These are phyloP conservation scores for Tranzscheliella williamsii DNA, from an alignment of 1,284 basidiomycete genomes.

Conservation along the genomic window DNA sequence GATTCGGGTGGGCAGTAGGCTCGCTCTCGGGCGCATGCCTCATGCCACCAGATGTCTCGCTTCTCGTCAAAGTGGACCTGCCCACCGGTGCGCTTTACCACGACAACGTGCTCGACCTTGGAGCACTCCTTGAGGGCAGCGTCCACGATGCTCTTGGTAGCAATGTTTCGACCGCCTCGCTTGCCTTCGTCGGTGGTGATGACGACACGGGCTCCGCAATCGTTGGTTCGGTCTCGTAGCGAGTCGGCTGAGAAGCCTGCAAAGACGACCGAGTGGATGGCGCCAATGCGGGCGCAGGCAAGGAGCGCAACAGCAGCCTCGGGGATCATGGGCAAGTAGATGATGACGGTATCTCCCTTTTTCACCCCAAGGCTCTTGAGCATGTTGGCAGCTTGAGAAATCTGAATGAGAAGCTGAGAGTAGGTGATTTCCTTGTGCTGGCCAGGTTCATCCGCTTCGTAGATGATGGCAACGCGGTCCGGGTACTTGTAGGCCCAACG, in stretches of 20 bases:
- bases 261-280: constrained; percentile 97
- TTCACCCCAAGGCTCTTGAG: constrained; percentile 87
- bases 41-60: constrained; percentile 95
- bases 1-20: constrained; percentile 84
- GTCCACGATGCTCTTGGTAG: constrained; percentile 92
- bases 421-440: constrained; percentile 79
- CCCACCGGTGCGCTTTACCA: constrained; percentile 84
- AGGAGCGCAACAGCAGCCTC: constrained; percentile 91
- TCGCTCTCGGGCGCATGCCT: constrained; percentile 81
- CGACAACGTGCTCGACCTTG: constrained; percentile 84
- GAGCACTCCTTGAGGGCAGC: constrained; percentile 85
- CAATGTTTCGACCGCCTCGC: constrained; percentile 91
- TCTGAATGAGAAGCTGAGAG: constrained; percentile 75
- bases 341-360: constrained; percentile 77
- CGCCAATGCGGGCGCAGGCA: constrained; percentile 94
- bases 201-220: constrained; percentile 85
- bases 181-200: constrained; percentile 95
- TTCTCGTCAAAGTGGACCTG: constrained; percentile 79
- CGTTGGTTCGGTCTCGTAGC: constrained; percentile 86
- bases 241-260: constrained; percentile 98
- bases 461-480: constrained; percentile 94
- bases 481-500: constrained; percentile 90
- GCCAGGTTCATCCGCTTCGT: constrained; percentile 93
- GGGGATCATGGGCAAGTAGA: constrained; percentile 69
- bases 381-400: constrained; percentile 86